Evolutionary conservation across 164 flowering plant genomes (phyloP).

Genomic region (Cinnamomum chago): DNA sequence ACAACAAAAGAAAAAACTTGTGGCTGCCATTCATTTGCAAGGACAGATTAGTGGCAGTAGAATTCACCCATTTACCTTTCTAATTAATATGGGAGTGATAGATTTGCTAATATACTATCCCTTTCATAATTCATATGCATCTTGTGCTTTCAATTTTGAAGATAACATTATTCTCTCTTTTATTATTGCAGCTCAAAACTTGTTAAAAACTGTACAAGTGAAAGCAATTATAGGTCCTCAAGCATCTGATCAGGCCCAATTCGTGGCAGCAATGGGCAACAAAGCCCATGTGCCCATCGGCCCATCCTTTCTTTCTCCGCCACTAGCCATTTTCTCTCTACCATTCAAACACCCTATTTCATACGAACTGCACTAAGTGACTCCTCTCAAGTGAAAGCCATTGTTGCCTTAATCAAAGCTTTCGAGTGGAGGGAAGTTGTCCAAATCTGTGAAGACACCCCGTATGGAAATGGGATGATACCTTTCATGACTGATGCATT

Average conservation of each 20-base stretch:
- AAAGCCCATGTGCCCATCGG: conserved; percentile 18
- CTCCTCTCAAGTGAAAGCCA: conserved; percentile 21
- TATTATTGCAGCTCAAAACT: conserved; percentile 13
- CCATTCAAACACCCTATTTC: conserved; percentile 16
- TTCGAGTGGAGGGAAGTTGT: conserved; percentile 19
- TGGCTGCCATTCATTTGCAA: no score
- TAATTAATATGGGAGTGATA: no score
- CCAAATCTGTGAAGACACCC: conserved; percentile 20
- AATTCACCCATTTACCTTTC: no score
- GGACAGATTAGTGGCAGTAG: no score
- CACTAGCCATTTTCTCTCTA: conserved; percentile 11
- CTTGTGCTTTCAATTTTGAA: no score
- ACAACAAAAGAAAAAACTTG: no score
- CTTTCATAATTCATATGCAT: no score
- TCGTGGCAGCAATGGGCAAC: conserved; percentile 17
- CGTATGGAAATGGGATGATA: conserved; percentile 17
- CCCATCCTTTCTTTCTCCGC: conserved; percentile 23
- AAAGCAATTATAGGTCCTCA: conserved; percentile 27
- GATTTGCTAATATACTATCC: no score
- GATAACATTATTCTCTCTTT: not conserved
- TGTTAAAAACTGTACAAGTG: conserved; percentile 16
- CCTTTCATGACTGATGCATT: conserved; percentile 20
- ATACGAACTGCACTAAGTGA: conserved; percentile 16
- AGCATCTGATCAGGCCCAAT: conserved; percentile 20
- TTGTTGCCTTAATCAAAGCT: conserved; percentile 15